Percentiles rank a stretch among this genome's conserved stretches.
These are phyloP conservation scores for Begonia fuchsioides DNA, from an alignment of 306 rosid species.

Conservation along the genomic window DNA sequence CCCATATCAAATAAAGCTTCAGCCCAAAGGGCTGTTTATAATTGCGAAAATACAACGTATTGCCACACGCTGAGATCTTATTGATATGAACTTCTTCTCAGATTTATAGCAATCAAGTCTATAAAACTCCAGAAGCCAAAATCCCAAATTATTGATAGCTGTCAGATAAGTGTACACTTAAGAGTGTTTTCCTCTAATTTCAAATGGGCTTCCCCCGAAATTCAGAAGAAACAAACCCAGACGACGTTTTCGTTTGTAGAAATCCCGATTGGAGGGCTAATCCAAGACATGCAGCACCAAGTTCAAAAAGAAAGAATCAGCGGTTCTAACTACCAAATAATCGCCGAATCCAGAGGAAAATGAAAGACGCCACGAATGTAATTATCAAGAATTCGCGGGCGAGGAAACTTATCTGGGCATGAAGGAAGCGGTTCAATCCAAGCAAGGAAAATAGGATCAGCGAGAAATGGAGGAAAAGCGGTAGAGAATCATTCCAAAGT, in stretches of 20 bases:
- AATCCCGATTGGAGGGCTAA: slow-evolving; percentile 29
- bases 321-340: slow-evolving; percentile 8
- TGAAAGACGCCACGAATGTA: background rate
- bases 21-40: background rate
- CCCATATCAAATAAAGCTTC: slow-evolving; percentile 39
- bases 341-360: slow-evolving; percentile 1
- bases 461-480: slow-evolving; percentile 11
- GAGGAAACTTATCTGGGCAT: slow-evolving; percentile 36
- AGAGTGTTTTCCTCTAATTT: too few species aligned
- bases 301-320: slow-evolving; percentile 21
- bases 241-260: slow-evolving; percentile 21
- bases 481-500: slow-evolving; percentile 14
- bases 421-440: slow-evolving; percentile 6
- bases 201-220: too few species aligned
- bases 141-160: too few species aligned
- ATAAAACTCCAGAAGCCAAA: background rate
- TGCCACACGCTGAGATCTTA: background rate
- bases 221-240: background rate
- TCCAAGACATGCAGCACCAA: slow-evolving; percentile 29
- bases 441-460: slow-evolving; percentile 8
- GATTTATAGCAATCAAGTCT: background rate
- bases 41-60: background rate
- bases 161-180: too few species aligned
- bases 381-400: background rate
- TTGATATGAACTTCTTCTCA: background rate